Base-by-base conservation (phyloP, 2,329 filamentous ascomycete genomes). In the Xylaria arbuscula region DNA sequence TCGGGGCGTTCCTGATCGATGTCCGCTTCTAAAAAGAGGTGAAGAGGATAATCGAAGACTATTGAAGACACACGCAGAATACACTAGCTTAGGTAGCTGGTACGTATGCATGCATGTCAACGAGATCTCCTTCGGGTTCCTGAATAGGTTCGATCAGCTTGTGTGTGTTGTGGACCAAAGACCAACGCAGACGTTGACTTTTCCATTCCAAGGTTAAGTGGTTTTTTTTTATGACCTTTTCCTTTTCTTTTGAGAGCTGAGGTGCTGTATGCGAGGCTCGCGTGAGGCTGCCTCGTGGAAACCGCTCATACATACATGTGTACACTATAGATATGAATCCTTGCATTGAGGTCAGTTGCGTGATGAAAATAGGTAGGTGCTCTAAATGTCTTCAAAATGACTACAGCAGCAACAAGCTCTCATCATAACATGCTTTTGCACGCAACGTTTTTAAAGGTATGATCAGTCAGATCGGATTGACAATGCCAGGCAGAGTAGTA, bases 401-500 rank as follows among this genome's bases (percentile, higher is more conserved):
- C 48, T 36, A 51, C 13, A 22, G 6, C 9, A 24, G 17, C 42
- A 53, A 7, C 3, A n/a, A n/a, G n/a, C 1, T 38, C 3, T 19
- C 8, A 22, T 40, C 24, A 17, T 40, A n/a, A n/a, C 4, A n/a
- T 13, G 3, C 11, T 24, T 8, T 51, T 22, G 17, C 7, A 24
- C 9, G 28, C 36, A 15, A 54, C 7, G 7, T 34, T 28, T 17
- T 48, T n/a, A 13, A 51, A 38, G 28, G 9, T 32, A 54, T 19
- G 36, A 45, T 61, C 19, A 24, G 36, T 42, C 19, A 64, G 38
- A 62, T 24, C 15, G 45, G 54, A 36, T 19, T 24, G 54, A 50
- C 54, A 32, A 51, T 62, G 40, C 62, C 57, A 19, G 40, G 40
- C 24, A 53, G 59, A 61, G 68, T 68, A 36, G 57, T 45, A 65